Evolutionary conservation across 75 land plant species (phyloP), one percentile per base, ranked within the genome.

Genomic region (Selaginella tamariscina): DNA sequence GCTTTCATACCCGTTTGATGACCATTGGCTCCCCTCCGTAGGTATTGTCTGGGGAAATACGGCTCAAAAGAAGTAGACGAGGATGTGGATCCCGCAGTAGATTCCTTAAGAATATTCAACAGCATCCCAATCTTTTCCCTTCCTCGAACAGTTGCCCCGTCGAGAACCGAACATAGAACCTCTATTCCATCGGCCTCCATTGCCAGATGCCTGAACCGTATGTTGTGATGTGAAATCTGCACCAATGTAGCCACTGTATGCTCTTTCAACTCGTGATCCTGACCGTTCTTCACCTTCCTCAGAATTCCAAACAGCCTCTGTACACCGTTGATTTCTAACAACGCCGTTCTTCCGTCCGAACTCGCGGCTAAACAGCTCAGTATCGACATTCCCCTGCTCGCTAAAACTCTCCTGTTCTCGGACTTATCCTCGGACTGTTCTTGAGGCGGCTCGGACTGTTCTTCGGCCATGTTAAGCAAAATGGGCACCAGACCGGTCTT

Each of bases 121-220:
- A 86, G 75, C 73, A 74, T 68, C 56, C 28, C 65, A 13, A 83
- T 87, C 55, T 81, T 86, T 68, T 86, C 97, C 55, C 70, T 77
- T 8, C 80, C 87, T 65, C 83, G 66, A 33, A 70, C 78, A 26
- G 82, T 83, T 11, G 39, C 88, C 72, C 28, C 60, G 63, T 67
- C 85, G 68, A 89, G 74, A 5, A 39, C 11, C 68, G 66, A 68
- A 44, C 65, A 57, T 56, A 92, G 55, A 55, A 79, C 76, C 73
- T 86, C 85, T 54, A 56, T 70, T 2, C 78, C 88, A 21, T 86
- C 79, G 0, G 90, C 90, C 55, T 80, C 79, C 56, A 67, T 71
- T 39, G 88, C 91, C 78, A 73, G 49, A 29, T 79, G 83, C 70
- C 71, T 75, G 72, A 92, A 89, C 67, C 97, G 68, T 62, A 84